Conservation (phyloP, 768 basidiomycete species). For the Termitomyces sp. region DNA sequence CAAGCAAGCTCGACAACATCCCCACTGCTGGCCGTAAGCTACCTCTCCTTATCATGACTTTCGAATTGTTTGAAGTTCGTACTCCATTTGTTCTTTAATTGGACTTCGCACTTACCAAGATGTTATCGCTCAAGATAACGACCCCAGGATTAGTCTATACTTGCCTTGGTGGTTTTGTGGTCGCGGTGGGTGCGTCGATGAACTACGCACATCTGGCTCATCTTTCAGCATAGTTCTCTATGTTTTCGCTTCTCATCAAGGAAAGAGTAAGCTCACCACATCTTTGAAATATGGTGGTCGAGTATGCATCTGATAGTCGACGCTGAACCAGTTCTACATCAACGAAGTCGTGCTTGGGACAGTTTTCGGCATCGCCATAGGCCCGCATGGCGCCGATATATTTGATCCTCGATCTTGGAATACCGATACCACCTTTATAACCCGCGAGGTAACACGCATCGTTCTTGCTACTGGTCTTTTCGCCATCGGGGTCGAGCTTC, state of each 20-base stretch:
- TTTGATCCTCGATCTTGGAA: constrained; percentile 83
- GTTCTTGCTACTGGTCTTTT: constrained; percentile 92
- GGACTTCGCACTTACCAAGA: constrained; percentile 21
- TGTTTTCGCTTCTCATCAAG: constrained; percentile 79
- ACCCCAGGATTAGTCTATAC: constrained; percentile 55
- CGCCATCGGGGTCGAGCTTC: constrained; percentile 92
- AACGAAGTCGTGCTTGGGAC: constrained; percentile 95
- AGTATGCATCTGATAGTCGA: background rate
- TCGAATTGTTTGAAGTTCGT: constrained; percentile 31
- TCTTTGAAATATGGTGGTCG: background rate
- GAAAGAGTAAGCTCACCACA: constrained; percentile 54
- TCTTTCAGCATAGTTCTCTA: constrained; percentile 60
- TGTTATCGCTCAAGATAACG: constrained; percentile 40
- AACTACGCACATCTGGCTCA: constrained; percentile 10
- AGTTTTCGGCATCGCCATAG: constrained; percentile 58
- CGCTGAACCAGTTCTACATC: constrained; percentile 59
- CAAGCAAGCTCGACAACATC: too few relatives aligned
- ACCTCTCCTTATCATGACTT: background rate
- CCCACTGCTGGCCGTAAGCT: too few relatives aligned
- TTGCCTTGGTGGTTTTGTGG: constrained; percentile 50
- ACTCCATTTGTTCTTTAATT: constrained; percentile 3
- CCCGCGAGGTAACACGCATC: constrained; percentile 39
- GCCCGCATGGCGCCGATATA: constrained; percentile 66
- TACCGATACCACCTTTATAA: constrained; percentile 40
- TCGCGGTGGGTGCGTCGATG: constrained; percentile 9